A percentile compares a stretch with the other conserved stretches of the same genome.
Conservation (phyloP, 2,329 filamentous ascomycete species). For the Paecilomyces sp. region DNA sequence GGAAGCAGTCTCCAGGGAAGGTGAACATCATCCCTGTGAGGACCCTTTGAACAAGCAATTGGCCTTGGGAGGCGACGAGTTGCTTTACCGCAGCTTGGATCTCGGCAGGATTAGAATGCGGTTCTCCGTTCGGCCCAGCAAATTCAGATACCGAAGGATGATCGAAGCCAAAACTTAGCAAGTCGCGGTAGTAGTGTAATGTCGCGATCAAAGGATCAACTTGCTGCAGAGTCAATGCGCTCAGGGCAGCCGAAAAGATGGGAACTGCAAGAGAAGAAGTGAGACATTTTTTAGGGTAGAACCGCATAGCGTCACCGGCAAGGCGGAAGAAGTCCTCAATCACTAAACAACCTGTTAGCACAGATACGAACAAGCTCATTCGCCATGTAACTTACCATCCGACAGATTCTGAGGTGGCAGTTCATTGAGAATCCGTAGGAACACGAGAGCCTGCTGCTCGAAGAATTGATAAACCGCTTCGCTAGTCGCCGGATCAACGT, state of each 20-base stretch:
- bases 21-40: constrained; percentile 99
- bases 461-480: constrained; percentile 91
- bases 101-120: constrained; percentile 58
- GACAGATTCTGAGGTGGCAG: constrained; percentile 71
- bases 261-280: constrained; percentile 70
- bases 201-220: constrained; percentile 85
- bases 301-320: constrained; percentile 82
- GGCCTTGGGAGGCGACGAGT: constrained; percentile 63
- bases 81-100: constrained; percentile 67
- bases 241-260: constrained; percentile 81
- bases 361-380: background rate
- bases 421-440: constrained; percentile 82
- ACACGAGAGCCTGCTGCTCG: constrained; percentile 83
- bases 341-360: constrained; percentile 40
- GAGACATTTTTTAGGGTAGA: constrained; percentile 80
- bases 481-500: constrained; percentile 73
- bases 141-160: constrained; percentile 53
- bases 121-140: constrained; percentile 54
- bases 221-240: constrained; percentile 81
- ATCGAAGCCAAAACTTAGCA: constrained; percentile 79
- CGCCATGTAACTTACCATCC: constrained; percentile 43
- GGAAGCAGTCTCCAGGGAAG: constrained; percentile 91
- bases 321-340: constrained; percentile 97
- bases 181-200: constrained; percentile 85
- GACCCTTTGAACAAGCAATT: constrained; percentile 75